These are phyloP conservation scores for Aspergillus diversus DNA, from an alignment of 495 filamentous ascomycete genomes.

Conservation along the genomic window DNA sequence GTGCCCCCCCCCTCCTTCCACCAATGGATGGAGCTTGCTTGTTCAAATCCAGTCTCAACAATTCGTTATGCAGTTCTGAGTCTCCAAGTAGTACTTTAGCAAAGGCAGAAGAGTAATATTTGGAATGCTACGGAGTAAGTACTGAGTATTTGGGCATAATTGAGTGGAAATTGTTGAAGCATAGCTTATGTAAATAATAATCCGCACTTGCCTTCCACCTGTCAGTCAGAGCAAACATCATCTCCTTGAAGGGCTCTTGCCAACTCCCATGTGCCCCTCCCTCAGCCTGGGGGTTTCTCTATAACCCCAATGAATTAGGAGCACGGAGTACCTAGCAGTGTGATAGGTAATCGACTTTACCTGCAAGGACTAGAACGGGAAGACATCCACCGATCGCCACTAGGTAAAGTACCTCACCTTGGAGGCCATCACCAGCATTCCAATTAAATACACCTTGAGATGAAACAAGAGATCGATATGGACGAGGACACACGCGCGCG, in stretches of 20 bases:
- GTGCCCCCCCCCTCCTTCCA: background rate
- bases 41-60: too few species aligned
- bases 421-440: slow-evolving; percentile 32
- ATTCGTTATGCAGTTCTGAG: too few species aligned
- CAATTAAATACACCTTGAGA: slow-evolving; percentile 25
- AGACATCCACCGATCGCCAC: slow-evolving; percentile 33
- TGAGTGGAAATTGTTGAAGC: background rate
- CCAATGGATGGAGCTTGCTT: too few species aligned
- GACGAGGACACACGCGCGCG: slow-evolving; percentile 1
- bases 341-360: slow-evolving; percentile 24
- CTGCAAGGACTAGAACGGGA: background rate
- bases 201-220: background rate
- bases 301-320: background rate
- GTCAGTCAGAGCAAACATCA: background rate
- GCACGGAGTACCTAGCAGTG: slow-evolving; percentile 7
- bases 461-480: slow-evolving; percentile 33
- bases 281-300: background rate
- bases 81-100: too few species aligned
- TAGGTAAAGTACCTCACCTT: slow-evolving; percentile 13
- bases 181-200: background rate
- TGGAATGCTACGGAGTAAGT: too few species aligned
- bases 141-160: background rate
- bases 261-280: background rate
- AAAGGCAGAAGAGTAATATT: too few species aligned
- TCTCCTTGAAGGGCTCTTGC: background rate